These are phyloP conservation scores for Pseudogymnoascus sp. DNA, from an alignment of 2,329 filamentous ascomycete species.

Conservation along the genomic window DNA sequence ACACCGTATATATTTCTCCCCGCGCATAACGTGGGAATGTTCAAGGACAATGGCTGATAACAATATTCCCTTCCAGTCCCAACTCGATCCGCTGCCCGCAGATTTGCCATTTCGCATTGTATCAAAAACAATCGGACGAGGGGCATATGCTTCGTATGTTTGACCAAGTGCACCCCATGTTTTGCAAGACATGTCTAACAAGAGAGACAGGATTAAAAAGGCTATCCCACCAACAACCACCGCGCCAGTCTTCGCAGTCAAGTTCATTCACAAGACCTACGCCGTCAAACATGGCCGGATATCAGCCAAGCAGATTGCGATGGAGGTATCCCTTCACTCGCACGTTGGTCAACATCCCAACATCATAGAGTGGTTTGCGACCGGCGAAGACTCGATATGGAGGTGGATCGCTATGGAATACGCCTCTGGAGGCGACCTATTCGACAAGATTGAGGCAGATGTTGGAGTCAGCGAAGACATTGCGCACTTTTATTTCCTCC, in stretches of 20 bases:
- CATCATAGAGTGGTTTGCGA: conserved; percentile 86
- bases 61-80: conserved; percentile 53
- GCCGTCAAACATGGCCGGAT: conserved; percentile 84
- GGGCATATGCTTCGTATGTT: conserved; percentile 89
- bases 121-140: conserved; percentile 92
- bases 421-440: conserved; percentile 89
- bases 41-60: conserved; percentile 21
- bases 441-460: conserved; percentile 99
- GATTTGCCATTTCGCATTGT: conserved; percentile 90
- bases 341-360: conserved; percentile 86
- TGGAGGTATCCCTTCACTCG: conserved; percentile 86
- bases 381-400: conserved; percentile 80
- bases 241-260: conserved; percentile 85
- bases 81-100: conserved; percentile 75
- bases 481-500: conserved; percentile 91
- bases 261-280: conserved; percentile 97
- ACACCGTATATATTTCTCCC: neutral
- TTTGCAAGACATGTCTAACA: conserved; percentile 15
- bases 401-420: conserved; percentile 98
- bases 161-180: conserved; percentile 17
- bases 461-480: conserved; percentile 91
- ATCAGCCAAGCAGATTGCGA: conserved; percentile 78
- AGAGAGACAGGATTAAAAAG: conserved; percentile 58
- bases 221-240: conserved; percentile 65
- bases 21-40: neutral